phyloP scores from a whole-genome alignment of 1,139 yeast genomes.

The Magnusiomyces paraingens region DNA sequence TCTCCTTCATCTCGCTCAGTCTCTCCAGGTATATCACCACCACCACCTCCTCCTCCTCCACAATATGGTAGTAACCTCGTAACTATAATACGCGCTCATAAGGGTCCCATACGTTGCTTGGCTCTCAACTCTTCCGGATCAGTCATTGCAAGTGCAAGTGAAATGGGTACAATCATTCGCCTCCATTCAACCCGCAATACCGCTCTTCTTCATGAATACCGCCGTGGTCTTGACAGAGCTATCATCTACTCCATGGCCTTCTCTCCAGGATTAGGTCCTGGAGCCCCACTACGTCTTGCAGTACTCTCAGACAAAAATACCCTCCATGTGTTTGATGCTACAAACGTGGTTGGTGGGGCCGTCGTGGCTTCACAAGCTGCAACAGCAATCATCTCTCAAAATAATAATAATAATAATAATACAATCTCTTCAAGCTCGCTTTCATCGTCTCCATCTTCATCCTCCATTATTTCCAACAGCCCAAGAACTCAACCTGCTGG shows the following conservation, averaged over 20 bases:
- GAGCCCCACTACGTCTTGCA: conserved; percentile 47
- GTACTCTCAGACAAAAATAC: conserved; percentile 86
- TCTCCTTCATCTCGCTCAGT: background rate
- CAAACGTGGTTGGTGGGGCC: conserved; percentile 26
- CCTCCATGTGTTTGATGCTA: conserved; percentile 65
- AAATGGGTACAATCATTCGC: conserved; percentile 78
- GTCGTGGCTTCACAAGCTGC: conserved; percentile 19
- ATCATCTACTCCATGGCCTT: conserved; percentile 75
- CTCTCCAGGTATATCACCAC: background rate
- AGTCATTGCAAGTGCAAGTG: conserved; percentile 81
- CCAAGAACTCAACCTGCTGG: no score
- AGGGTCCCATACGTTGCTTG: conserved; percentile 58
- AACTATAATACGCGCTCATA: conserved; percentile 79
- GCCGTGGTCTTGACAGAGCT: conserved; percentile 86
- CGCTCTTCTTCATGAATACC: conserved; percentile 68
- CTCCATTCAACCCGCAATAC: conserved; percentile 71
- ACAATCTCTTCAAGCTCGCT: conserved; percentile 7
- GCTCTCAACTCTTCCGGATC: conserved; percentile 68
- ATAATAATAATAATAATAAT: no score
- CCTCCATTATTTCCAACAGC: no score
- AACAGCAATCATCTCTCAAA: conserved; percentile 1
- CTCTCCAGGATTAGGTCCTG: conserved; percentile 41
- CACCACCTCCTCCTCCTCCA: background rate
- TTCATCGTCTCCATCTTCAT: no score
- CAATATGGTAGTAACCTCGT: conserved; percentile 51